Evolutionary conservation across 2,329 filamentous ascomycete species (phyloP).

Genomic region (Akanthomyces dipterigenus): DNA sequence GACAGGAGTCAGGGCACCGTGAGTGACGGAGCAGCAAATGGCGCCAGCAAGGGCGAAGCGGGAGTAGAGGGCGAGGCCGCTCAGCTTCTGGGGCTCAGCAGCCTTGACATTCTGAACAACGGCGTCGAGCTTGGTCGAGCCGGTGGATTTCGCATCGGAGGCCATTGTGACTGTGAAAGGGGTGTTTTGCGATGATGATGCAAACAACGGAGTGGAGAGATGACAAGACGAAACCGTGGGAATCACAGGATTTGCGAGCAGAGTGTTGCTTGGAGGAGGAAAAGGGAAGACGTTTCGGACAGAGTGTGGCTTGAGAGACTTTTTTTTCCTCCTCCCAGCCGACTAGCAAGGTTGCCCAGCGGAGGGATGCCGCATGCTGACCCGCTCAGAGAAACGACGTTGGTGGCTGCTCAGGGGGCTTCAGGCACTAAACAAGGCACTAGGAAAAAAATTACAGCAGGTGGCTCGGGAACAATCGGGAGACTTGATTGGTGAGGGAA

Average conservation of each 20-base stretch:
- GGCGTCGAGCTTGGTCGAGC: conserved; percentile 39
- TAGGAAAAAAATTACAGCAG: conserved; percentile 6
- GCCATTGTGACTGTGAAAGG: conserved; percentile 34
- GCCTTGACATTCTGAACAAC: conserved; percentile 36
- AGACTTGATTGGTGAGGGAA: conserved; percentile 5
- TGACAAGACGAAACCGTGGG: conserved; percentile 10
- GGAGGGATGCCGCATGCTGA: not conserved
- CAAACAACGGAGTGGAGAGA: conserved; percentile 27
- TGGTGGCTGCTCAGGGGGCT: not conserved
- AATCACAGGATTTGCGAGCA: conserved; percentile 11
- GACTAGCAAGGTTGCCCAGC: conserved; percentile 1
- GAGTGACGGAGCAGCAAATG: conserved; percentile 95
- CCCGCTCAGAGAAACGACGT: not conserved
- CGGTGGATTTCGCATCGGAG: conserved; percentile 28
- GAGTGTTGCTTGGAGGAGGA: conserved; percentile 11
- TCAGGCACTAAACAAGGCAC: not conserved
- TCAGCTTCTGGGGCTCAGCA: conserved; percentile 35
- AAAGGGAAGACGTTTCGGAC: conserved; percentile 9
- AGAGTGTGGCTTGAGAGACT: conserved; percentile 11
- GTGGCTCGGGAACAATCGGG: conserved; percentile 11
- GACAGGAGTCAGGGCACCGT: conserved; percentile 93
- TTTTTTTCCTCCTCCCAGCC: conserved; percentile 10
- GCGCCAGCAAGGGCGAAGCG: conserved; percentile 96
- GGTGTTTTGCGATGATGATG: conserved; percentile 20
- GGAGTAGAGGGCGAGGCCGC: conserved; percentile 70